phyloP scores from a whole-genome alignment of 1,139 yeast genomes.

The Blastobotrys proliferans region DNA sequence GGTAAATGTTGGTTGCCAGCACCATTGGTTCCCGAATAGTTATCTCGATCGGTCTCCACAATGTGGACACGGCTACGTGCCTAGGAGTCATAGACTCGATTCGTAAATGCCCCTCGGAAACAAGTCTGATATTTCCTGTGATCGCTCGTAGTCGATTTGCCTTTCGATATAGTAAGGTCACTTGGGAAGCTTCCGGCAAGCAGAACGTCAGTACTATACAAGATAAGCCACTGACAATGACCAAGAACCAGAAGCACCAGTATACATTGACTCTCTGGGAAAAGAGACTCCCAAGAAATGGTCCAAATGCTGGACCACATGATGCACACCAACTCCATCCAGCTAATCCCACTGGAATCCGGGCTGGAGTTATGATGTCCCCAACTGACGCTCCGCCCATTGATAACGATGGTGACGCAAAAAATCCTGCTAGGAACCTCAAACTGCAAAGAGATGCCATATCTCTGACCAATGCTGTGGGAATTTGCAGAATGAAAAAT shows the following conservation, averaged over 20 bases:
- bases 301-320: conserved; percentile 63
- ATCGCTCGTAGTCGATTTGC: conserved; percentile 45
- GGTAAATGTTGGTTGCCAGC: conserved; percentile 38
- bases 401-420: conserved; percentile 81
- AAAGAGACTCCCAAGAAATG: conserved; percentile 60
- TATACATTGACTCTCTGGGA: conserved; percentile 26
- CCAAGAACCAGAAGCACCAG: conserved; percentile 45
- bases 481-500: conserved; percentile 56
- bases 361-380: conserved; percentile 40
- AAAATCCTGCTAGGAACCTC: conserved; percentile 73
- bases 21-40: conserved; percentile 15
- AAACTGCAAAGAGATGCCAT: conserved; percentile 50
- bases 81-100: too few species aligned
- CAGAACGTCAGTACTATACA: conserved; percentile 36
- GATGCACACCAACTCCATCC: conserved; percentile 52
- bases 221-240: conserved; percentile 39
- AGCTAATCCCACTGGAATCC: conserved; percentile 39
- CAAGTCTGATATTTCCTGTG: conserved; percentile 28
- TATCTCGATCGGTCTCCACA: conserved; percentile 13
- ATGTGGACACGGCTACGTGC: conserved; percentile 12
- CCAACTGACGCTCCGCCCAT: conserved; percentile 83
- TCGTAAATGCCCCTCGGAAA: conserved; percentile 7
- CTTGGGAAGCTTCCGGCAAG: conserved; percentile 50
- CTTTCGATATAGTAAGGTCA: conserved; percentile 44
- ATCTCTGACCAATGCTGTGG: conserved; percentile 44